Percentiles rank a stretch among this genome's conserved stretches.
Evolutionary conservation across 2,329 filamentous ascomycete species (phyloP).

Genomic region (Fusarium neocosmosporiellum): DNA sequence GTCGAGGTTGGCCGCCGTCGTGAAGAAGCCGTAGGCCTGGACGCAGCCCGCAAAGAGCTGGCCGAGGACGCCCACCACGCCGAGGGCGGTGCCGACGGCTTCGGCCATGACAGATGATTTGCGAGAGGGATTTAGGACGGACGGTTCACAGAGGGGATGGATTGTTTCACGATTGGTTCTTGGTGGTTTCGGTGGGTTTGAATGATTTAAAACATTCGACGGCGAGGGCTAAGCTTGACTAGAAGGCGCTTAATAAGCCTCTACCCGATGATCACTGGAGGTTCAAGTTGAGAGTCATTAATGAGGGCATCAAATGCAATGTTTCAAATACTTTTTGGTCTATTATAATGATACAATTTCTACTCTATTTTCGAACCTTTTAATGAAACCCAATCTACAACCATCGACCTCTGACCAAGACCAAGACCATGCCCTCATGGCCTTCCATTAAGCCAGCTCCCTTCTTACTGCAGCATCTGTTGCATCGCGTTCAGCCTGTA

Average conservation of each 20-base stretch:
- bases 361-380: not conserved
- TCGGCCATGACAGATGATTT: constrained; percentile 46
- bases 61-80: constrained; percentile 57
- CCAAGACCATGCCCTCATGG: not conserved
- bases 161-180: not conserved
- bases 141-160: not conserved
- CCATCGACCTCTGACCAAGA: not conserved
- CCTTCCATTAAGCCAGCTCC: not conserved
- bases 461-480: constrained; percentile 54
- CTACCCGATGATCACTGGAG: not conserved
- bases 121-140: not conserved
- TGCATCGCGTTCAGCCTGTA: constrained; percentile 64
- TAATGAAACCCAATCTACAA: not conserved
- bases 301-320: not conserved
- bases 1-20: constrained; percentile 55
- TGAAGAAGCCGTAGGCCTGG: constrained; percentile 59
- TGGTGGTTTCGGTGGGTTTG: not conserved
- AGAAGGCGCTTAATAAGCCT: constrained; percentile 27
- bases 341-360: not conserved
- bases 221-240: constrained; percentile 2
- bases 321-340: not conserved
- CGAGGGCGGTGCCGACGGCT: constrained; percentile 55
- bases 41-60: constrained; percentile 61
- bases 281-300: not conserved
- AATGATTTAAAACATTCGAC: not conserved